Conservation (phyloP, 495 filamentous ascomycete genomes). For the Venustampulla echinocandica region DNA sequence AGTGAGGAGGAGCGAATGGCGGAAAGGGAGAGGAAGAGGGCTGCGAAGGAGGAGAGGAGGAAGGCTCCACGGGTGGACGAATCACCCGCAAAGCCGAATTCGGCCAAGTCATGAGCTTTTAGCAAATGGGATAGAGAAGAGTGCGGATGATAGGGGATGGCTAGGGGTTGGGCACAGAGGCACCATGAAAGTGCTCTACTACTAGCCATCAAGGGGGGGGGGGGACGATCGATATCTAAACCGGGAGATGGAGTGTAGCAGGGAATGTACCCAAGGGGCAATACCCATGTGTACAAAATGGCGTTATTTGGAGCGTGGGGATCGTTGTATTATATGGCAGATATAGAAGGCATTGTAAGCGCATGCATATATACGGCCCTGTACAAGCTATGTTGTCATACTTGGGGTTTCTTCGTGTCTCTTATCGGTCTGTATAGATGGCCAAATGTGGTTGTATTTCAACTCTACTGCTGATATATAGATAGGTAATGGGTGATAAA, state of each 20-base stretch:
- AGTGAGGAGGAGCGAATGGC: constrained; percentile 52
- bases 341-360: not conserved
- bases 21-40: constrained; percentile 37
- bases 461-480: too few relatives aligned
- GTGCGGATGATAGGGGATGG: not conserved
- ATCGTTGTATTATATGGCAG: constrained; percentile 1
- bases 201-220: not conserved
- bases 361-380: too few relatives aligned
- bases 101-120: too few relatives aligned
- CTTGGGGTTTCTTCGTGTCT: too few relatives aligned
- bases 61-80: constrained; percentile 19
- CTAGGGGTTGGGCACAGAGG: not conserved
- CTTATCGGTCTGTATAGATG: too few relatives aligned
- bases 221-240: too few relatives aligned
- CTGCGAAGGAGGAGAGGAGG: constrained; percentile 41
- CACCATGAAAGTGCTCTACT: not conserved
- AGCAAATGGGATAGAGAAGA: too few relatives aligned
- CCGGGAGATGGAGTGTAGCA: not conserved
- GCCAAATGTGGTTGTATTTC: too few relatives aligned
- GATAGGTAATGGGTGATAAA: too few relatives aligned
- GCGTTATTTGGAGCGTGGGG: not conserved
- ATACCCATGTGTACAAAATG: not conserved
- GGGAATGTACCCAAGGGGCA: not conserved
- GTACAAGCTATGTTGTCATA: too few relatives aligned
- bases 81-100: too few relatives aligned